A percentile compares a stretch with the other conserved stretches of the same genome.
These are phyloP conservation scores for Limtongia smithiae DNA, from an alignment of 805 yeast species.

Conservation along the genomic window DNA sequence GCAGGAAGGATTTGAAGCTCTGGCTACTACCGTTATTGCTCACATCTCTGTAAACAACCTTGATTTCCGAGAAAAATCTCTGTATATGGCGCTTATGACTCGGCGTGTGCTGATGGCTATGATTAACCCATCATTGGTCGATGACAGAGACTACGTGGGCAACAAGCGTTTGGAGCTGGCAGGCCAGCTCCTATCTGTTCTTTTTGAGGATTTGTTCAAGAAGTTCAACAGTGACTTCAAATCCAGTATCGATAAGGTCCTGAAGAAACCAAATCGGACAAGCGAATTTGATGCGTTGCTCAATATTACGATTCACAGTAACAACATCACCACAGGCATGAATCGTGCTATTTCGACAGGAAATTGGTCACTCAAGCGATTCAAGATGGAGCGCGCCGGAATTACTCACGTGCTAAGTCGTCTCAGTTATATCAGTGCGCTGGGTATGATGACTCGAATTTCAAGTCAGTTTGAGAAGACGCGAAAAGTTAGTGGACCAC, in stretches of 20 bases:
- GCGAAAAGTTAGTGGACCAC: conserved; percentile 95
- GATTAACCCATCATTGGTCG: conserved; percentile 92
- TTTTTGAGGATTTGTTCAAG: conserved; percentile 95
- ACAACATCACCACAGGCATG: conserved; percentile 88
- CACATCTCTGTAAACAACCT: conserved; percentile 81
- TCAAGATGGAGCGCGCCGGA: conserved; percentile 99
- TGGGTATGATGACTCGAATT: conserved; percentile 99
- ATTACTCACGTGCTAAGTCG: conserved; percentile 95
- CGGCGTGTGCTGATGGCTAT: conserved; percentile 94
- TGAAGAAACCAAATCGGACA: conserved; percentile 91
- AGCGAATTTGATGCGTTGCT: conserved; percentile 91
- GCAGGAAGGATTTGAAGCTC: conserved; percentile 88
- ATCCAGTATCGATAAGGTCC: conserved; percentile 86
- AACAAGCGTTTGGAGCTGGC: conserved; percentile 95
- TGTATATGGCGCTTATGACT: conserved; percentile 94
- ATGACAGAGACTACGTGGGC: conserved; percentile 98
- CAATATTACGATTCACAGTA: conserved; percentile 85
- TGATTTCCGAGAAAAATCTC: conserved; percentile 89
- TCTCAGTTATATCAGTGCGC: conserved; percentile 85
- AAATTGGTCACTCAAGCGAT: conserved; percentile 97
- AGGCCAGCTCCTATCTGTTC: conserved; percentile 90
- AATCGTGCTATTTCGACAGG: conserved; percentile 98
- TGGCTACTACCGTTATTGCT: conserved; percentile 94
- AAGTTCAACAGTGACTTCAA: conserved; percentile 94
- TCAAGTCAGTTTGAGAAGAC: conserved; percentile 99